These are phyloP conservation scores for Blastobotrys parvus DNA, from an alignment of 805 yeast species.

Conservation along the genomic window DNA sequence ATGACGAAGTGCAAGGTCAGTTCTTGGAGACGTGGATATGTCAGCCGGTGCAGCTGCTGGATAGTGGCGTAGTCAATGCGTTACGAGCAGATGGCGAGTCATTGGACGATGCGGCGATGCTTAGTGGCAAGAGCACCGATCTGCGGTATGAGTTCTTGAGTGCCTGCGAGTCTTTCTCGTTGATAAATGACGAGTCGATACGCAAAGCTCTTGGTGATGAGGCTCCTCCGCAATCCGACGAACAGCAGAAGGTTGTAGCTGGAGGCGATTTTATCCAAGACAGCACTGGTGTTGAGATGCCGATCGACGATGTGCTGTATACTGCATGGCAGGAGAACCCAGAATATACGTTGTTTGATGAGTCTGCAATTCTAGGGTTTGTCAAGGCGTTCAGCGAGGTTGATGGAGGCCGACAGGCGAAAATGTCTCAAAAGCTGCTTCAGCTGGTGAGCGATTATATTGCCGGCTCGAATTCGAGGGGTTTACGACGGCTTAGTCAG, in stretches of 20 bases:
- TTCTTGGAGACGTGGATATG: slow-evolving; percentile 14
- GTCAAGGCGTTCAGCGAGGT: slow-evolving; percentile 38
- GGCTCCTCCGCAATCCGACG: background rate
- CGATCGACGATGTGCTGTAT: slow-evolving; percentile 25
- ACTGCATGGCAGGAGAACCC: slow-evolving; percentile 30
- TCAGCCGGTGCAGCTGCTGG: slow-evolving; percentile 28
- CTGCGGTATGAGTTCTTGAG: slow-evolving; percentile 45
- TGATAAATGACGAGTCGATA: slow-evolving; percentile 33
- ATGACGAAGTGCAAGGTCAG: slow-evolving; percentile 5
- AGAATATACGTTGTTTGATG: slow-evolving; percentile 43
- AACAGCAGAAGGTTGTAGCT: background rate
- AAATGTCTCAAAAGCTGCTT: slow-evolving; percentile 33
- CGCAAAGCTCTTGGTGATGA: slow-evolving; percentile 19
- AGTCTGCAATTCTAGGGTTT: slow-evolving; percentile 46
- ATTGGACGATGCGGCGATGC: slow-evolving; percentile 43
- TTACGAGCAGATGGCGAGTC: slow-evolving; percentile 31
- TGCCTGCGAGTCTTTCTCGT: slow-evolving; percentile 34
- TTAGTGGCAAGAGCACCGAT: slow-evolving; percentile 40
- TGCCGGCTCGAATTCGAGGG: slow-evolving; percentile 33
- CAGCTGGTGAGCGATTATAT: slow-evolving; percentile 32
- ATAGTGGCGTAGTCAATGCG: slow-evolving; percentile 30
- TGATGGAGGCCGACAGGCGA: slow-evolving; percentile 40
- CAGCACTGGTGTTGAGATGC: slow-evolving; percentile 19
- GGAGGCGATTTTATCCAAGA: slow-evolving; percentile 13
- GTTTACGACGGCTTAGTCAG: slow-evolving; percentile 44